Base-by-base conservation (phyloP, 179 eudicot genomes). In the Gypsophila paniculata region DNA sequence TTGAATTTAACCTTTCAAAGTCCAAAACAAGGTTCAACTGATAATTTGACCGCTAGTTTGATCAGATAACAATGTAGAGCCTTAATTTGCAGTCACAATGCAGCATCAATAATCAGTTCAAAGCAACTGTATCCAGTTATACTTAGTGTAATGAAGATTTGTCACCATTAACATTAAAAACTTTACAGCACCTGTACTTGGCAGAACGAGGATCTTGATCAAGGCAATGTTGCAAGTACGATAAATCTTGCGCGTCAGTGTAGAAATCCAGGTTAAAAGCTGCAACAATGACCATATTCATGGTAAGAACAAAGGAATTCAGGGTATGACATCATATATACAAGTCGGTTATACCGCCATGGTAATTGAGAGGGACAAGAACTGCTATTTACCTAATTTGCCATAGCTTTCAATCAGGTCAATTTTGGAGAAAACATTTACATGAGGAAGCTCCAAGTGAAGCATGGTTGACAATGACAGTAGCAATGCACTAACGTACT, bases 401-500 rank as follows among this genome's bases (percentile, higher is more conserved):
- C 99, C 99, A 34, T 94, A 94, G 84, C 78, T 88, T 80, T 94
- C 97, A 75, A 92, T 92, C 38, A 94, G 88, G 75, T 94, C 99
- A 58, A 94, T 92, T 83, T 94, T 94, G 2, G 99, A 94, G 73
- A 94, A 75, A 44, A 94, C 97, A 79, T 94, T 94, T 75, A 94
- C 81, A 80, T 94, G 99, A 26, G 99, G 99, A 84, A 94, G 96
- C 75, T 94, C 99, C 90, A 94, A 38, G 80, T 94, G 99, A 48
- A 94, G 75, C 96, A 94, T 94, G 64, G 97, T 94, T 71, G 99
- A 92, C 74, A 94, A 69, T 23, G 97, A 92, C 46, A 94, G 90
- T 57, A 94, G 80, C 87, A 94, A 74, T 36, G 99, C 99, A 77
- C 99, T 92, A 44, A 89, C 82, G 74, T 92, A 94, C 74, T 94